Evolutionary conservation across 441 rosid species (phyloP).

Genomic region (Gossypium davidsonii): DNA sequence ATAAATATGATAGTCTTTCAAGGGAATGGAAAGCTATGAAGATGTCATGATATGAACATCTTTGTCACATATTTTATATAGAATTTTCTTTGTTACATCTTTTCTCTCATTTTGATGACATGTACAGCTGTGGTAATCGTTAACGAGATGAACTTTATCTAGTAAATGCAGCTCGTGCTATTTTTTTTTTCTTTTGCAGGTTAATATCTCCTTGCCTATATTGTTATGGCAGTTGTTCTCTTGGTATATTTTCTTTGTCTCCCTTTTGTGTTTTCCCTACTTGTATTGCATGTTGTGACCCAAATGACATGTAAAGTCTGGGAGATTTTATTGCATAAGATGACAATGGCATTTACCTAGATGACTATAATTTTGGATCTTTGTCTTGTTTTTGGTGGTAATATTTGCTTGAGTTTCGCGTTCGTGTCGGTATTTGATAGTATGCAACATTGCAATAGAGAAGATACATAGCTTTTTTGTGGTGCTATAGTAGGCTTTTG

Average conservation of each 20-base stretch:
- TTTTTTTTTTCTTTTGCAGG: neutral
- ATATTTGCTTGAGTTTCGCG: neutral
- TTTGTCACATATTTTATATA: neutral
- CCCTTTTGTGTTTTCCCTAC: neutral
- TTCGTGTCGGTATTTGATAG: neutral
- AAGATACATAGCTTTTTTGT: too few relatives aligned
- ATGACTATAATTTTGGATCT: neutral
- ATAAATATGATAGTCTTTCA: slow-evolving; percentile 37
- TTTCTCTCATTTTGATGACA: neutral
- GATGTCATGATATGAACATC: slow-evolving; percentile 11
- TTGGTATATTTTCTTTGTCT: neutral
- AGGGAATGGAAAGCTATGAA: slow-evolving; percentile 37
- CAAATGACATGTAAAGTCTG: neutral
- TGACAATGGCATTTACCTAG: neutral
- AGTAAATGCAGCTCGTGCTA: neutral
- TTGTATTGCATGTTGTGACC: neutral
- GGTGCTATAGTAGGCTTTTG: too few relatives aligned
- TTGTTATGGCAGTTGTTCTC: neutral
- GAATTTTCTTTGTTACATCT: neutral
- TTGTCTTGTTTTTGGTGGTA: neutral
- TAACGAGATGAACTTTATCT: neutral
- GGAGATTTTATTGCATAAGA: neutral
- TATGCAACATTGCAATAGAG: neutral
- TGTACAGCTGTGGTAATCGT: neutral
- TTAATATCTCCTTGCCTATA: neutral